Evolutionary conservation across 176 grass and related monocot genomes (phyloP).

Genomic region (Zoysia pacifica): DNA sequence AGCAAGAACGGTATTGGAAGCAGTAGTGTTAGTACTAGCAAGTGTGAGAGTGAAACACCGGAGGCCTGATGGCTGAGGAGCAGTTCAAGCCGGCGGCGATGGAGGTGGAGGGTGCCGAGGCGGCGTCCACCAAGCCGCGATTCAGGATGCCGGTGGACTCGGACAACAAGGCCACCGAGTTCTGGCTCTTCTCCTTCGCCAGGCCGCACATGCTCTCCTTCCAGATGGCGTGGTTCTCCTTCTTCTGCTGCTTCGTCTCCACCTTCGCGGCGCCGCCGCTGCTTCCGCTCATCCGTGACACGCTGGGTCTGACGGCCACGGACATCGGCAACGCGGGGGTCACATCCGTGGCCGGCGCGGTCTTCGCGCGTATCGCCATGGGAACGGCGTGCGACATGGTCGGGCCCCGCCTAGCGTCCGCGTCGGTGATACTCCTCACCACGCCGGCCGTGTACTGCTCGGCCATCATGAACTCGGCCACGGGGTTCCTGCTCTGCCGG

Average conservation of each 20-base stretch:
- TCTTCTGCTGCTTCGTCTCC: constrained; percentile 96
- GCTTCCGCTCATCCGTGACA: constrained; percentile 83
- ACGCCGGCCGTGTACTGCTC: constrained; percentile 82
- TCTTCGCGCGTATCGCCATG: constrained; percentile 90
- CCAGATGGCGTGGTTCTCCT: constrained; percentile 97
- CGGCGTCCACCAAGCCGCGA: constrained; percentile 23
- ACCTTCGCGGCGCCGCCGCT: constrained; percentile 88
- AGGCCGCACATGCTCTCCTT: constrained; percentile 87
- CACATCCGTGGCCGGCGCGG: constrained; percentile 84
- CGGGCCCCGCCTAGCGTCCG: constrained; percentile 78
- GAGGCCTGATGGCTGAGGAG: constrained; percentile 1
- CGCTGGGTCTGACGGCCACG: constrained; percentile 69
- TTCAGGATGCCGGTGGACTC: constrained; percentile 90
- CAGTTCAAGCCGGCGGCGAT: constrained; percentile 35
- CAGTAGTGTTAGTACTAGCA: too few species aligned
- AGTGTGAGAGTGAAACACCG: background rate
- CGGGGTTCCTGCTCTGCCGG: constrained; percentile 48
- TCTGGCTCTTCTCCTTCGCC: constrained; percentile 83
- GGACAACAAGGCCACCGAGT: constrained; percentile 89
- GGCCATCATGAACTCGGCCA: constrained; percentile 56
- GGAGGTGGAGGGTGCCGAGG: constrained; percentile 30
- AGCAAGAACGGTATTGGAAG: too few species aligned
- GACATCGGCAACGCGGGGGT: constrained; percentile 96
- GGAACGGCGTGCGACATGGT: constrained; percentile 89
- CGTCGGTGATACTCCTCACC: constrained; percentile 73